Percentiles rank a stretch among this genome's conserved stretches.
phyloP scores from a whole-genome alignment of 2,329 filamentous ascomycete species.

The Thielaviopsis musarum region DNA sequence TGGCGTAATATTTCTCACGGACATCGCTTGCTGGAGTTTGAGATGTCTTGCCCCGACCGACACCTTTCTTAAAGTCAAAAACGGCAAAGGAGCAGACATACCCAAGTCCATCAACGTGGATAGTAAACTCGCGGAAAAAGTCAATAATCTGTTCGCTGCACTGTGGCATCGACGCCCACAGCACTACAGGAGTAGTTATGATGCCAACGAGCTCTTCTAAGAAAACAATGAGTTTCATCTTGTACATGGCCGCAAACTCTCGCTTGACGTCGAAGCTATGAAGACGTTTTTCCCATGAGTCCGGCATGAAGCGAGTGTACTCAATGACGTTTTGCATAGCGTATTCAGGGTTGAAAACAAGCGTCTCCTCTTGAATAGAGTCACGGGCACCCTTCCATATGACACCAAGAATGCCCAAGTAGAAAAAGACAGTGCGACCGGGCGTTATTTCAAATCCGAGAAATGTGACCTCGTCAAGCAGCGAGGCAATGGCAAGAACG shows the following conservation, averaged over 20 bases:
- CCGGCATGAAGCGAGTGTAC: constrained; percentile 81
- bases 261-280: constrained; percentile 85
- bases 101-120: constrained; percentile 89
- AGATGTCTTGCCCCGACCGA: constrained; percentile 25
- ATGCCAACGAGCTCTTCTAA: constrained; percentile 85
- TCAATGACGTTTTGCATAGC: constrained; percentile 78
- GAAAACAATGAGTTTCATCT: constrained; percentile 83
- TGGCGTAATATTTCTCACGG: constrained; percentile 82
- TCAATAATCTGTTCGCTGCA: constrained; percentile 89
- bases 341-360: constrained; percentile 82
- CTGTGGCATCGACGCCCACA: constrained; percentile 71
- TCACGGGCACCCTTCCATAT: constrained; percentile 74
- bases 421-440: constrained; percentile 80
- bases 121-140: constrained; percentile 94
- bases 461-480: constrained; percentile 84
- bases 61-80: constrained; percentile 84
- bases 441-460: constrained; percentile 81
- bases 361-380: constrained; percentile 70
- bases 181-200: constrained; percentile 74
- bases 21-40: constrained; percentile 34
- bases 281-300: constrained; percentile 75
- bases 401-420: constrained; percentile 64
- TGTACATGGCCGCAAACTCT: constrained; percentile 81
- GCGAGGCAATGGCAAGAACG: constrained; percentile 64
- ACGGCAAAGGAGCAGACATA: constrained; percentile 96